A percentile compares a stretch with the other conserved stretches of the same genome.
These are phyloP conservation scores for Tephrocybe sp. DNA, from an alignment of 768 basidiomycete genomes.

Conservation along the genomic window DNA sequence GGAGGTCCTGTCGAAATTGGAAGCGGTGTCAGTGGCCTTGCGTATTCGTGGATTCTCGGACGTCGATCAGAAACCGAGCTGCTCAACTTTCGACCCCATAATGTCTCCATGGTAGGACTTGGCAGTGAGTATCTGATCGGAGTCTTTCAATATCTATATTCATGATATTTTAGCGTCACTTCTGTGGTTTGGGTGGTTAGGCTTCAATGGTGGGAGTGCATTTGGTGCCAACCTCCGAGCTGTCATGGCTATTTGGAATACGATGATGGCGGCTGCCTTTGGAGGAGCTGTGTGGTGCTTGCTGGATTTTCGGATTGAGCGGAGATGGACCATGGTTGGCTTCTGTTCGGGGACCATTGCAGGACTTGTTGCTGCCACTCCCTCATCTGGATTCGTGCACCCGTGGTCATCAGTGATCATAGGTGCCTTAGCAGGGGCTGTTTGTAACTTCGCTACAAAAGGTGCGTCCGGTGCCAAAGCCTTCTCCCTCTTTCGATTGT, in stretches of 20 bases:
- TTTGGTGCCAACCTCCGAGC: constrained; percentile 89
- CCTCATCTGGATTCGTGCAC: constrained; percentile 79
- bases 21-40: constrained; percentile 82
- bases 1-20: constrained; percentile 90
- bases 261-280: constrained; percentile 82
- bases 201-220: constrained; percentile 91
- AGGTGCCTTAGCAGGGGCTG: constrained; percentile 69
- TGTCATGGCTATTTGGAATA: constrained; percentile 84
- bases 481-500: neutral
- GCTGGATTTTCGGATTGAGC: constrained; percentile 76
- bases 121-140: constrained; percentile 49
- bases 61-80: constrained; percentile 72
- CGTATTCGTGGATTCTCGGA: constrained; percentile 86
- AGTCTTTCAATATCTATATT: neutral
- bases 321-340: constrained; percentile 87
- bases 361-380: constrained; percentile 87
- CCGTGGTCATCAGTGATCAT: constrained; percentile 77
- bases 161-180: constrained; percentile 49
- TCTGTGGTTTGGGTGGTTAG: constrained; percentile 86
- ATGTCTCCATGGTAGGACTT: constrained; percentile 79
- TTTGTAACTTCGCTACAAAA: constrained; percentile 86
- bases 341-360: constrained; percentile 93
- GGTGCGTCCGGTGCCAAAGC: constrained; percentile 37
- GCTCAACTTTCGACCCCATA: constrained; percentile 84
- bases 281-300: constrained; percentile 84